Conservation (phyloP, 768 basidiomycete genomes). For the Termitomyces sp. region DNA sequence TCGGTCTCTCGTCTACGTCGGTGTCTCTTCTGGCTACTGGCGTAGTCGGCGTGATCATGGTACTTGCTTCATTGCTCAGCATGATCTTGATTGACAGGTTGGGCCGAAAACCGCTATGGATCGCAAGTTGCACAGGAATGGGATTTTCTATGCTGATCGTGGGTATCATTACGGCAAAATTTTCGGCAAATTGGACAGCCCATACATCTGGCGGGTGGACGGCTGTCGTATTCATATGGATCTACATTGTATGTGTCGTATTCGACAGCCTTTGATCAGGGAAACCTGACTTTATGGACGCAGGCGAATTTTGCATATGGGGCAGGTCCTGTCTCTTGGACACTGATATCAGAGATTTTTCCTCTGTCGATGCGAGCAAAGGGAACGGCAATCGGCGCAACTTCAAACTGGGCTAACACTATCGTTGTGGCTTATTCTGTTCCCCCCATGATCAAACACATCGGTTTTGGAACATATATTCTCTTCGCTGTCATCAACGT, state of each 20-base stretch:
- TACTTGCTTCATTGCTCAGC: constrained; percentile 28
- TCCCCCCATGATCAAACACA: constrained; percentile 28
- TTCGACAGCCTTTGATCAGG: constrained; percentile 17
- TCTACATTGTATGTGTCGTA: constrained; percentile 32
- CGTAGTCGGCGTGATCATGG: constrained; percentile 27
- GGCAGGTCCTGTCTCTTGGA: constrained; percentile 16
- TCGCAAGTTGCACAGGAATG: constrained; percentile 32
- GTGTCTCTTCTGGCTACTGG: constrained; percentile 37
- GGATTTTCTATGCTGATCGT: constrained; percentile 16
- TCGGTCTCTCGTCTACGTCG: constrained; percentile 33
- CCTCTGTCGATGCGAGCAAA: constrained; percentile 35
- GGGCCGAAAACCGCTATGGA: constrained; percentile 32
- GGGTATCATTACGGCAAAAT: constrained; percentile 10
- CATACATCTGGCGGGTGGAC: constrained; percentile 21
- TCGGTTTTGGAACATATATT: constrained; percentile 29
- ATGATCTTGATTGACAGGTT: constrained; percentile 29
- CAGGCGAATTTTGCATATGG: constrained; percentile 4
- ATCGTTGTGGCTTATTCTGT: constrained; percentile 20
- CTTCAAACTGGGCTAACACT: constrained; percentile 35
- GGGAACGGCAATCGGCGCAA: constrained; percentile 35
- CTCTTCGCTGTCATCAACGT: constrained; percentile 22
- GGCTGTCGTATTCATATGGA: constrained; percentile 28
- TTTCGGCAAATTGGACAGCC: constrained; percentile 17
- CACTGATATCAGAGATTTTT: constrained; percentile 35
- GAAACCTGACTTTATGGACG: background rate